Percentiles rank a stretch among this genome's conserved stretches.
Conservation (phyloP, 352 stramenopile genomes). For the Pythium phragmiticola region DNA sequence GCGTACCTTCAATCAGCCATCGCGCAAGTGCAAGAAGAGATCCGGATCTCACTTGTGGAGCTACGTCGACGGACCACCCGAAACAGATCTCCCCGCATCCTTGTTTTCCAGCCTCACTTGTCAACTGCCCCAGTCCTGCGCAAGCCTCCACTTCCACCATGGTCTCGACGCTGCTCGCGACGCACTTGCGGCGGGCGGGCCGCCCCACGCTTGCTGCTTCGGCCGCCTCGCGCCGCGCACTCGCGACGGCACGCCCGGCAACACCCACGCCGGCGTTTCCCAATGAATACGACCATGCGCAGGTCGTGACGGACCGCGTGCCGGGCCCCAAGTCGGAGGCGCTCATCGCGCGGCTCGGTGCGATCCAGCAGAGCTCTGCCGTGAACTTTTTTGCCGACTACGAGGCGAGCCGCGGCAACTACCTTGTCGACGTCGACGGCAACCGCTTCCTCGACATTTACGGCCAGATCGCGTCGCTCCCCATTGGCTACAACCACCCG, state of each 20-base stretch:
- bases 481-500: slow-evolving; percentile 87
- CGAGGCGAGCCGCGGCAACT: slow-evolving; percentile 71
- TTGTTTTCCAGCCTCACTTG: neutral
- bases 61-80: too few species aligned
- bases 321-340: slow-evolving; percentile 67
- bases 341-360: slow-evolving; percentile 47
- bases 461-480: slow-evolving; percentile 81
- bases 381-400: slow-evolving; percentile 86
- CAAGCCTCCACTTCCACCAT: neutral
- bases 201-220: neutral
- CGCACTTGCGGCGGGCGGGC: neutral
- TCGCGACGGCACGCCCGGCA: slow-evolving; percentile 24
- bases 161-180: neutral
- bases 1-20: too few species aligned
- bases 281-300: slow-evolving; percentile 47
- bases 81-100: neutral
- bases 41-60: too few species aligned
- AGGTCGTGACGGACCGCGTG: slow-evolving; percentile 52
- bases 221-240: neutral
- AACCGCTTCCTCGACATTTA: slow-evolving; percentile 86
- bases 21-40: too few species aligned
- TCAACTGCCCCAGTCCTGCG: neutral
- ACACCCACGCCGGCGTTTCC: slow-evolving; percentile 64
- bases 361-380: slow-evolving; percentile 62
- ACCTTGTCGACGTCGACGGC: slow-evolving; percentile 83